phyloP scores from a whole-genome alignment of 371 early-diverging fungal genomes.

The Capillidium heterosporum region DNA sequence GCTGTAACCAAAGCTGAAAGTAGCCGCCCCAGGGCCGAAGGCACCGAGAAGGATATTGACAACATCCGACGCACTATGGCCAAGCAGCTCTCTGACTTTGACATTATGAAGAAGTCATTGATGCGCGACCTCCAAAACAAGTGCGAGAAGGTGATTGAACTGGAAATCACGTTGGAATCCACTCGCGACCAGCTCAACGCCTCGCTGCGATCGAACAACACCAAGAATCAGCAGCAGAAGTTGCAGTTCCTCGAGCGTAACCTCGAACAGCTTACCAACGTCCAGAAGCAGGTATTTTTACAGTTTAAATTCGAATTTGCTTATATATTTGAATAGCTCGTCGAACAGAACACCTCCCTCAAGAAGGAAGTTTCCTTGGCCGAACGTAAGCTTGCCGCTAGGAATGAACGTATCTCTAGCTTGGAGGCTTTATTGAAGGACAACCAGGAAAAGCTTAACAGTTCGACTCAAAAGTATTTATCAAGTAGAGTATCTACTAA shows the following conservation, averaged over 20 bases:
- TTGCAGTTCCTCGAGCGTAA: constrained; percentile 89
- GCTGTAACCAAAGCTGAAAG: constrained; percentile 12
- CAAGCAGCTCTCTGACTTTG: constrained; percentile 81
- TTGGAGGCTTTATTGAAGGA: constrained; percentile 75
- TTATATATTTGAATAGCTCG: constrained; percentile 30
- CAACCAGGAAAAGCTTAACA: constrained; percentile 43
- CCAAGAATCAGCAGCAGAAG: constrained; percentile 76
- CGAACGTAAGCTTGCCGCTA: constrained; percentile 74
- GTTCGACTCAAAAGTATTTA: constrained; percentile 63
- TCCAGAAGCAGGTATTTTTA: constrained; percentile 59
- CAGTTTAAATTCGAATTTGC: background rate
- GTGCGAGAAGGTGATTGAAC: constrained; percentile 89
- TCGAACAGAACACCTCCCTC: constrained; percentile 79
- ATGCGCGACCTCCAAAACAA: constrained; percentile 90
- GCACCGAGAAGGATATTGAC: constrained; percentile 55
- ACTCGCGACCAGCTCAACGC: constrained; percentile 76
- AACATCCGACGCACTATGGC: constrained; percentile 76
- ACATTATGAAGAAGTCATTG: constrained; percentile 87
- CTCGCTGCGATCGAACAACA: constrained; percentile 59
- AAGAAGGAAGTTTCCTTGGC: constrained; percentile 81
- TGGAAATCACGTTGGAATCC: constrained; percentile 86
- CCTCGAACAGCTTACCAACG: constrained; percentile 79
- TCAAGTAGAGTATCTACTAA: background rate
- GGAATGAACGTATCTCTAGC: constrained; percentile 83
- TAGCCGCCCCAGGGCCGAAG: constrained; percentile 7